Evolutionary conservation across 1,284 basidiomycete species (phyloP).

Genomic region (Dichomitus squalens): DNA sequence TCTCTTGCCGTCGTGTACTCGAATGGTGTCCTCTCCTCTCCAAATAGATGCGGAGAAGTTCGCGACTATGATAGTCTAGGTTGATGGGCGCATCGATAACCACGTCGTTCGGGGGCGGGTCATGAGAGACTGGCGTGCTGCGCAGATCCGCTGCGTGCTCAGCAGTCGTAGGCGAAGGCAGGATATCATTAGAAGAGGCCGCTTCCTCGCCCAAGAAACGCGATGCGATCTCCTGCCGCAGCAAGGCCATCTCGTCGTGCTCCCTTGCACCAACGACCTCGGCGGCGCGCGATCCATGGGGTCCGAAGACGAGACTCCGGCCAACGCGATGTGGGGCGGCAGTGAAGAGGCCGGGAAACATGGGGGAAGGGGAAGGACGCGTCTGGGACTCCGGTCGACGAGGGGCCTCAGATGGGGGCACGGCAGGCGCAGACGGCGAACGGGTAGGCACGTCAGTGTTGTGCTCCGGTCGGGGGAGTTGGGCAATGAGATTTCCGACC

Average conservation of each 20-base stretch:
- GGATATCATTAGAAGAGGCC: background rate
- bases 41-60: background rate
- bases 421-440: conserved; percentile 9
- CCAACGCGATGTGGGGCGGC: no score
- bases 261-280: no score
- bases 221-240: background rate
- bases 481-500: background rate
- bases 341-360: background rate
- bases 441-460: background rate
- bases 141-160: background rate
- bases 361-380: background rate
- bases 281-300: no score
- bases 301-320: no score
- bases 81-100: background rate
- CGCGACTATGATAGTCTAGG: background rate
- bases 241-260: no score
- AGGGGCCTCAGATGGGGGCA: background rate
- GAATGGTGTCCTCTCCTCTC: background rate
- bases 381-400: background rate
- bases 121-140: background rate
- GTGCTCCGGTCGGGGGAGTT: background rate
- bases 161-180: background rate
- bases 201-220: background rate
- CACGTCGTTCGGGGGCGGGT: background rate
- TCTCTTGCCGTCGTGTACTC: no score